Base-by-base conservation (phyloP, 2,329 filamentous ascomycete species). In the Chaetoscypha palmicola region DNA sequence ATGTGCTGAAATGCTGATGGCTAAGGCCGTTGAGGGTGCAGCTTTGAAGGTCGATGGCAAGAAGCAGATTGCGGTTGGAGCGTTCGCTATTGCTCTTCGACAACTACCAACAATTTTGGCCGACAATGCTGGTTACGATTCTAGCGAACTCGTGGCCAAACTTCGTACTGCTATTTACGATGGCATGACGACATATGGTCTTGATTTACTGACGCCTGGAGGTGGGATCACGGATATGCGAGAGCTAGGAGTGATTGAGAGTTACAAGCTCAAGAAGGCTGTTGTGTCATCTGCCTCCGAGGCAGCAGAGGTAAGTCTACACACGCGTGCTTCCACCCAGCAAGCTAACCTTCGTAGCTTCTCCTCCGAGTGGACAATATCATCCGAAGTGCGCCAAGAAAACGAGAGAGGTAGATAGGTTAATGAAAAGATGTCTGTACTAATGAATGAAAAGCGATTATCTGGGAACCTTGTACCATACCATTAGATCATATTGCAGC, bases 1-100 rank as follows among this genome's bases (percentile, higher is more conserved):
- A 21, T 97, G 89, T 62, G 90, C 91, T 3, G 92, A 98, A 77
- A 97, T 97, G 91, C 72, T 94, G 56, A 98, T 98, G 92, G 87
- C 91, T 53, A 95, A 96, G 74, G 92, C 92, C 5, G 92, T 98
- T 17, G 91, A 96, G 63, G 86, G 85, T 49, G 88, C 88, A 4
- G 90, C 90, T 17, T 90, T 94, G 50, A 91, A 94, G 59, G 86
- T 95, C 5, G 89, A 92, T 56, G 92, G 92, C 64, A 98, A 98
- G 81, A 91, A 92, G 68, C 90, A 94, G 57, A 75, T 96, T 60
- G 92, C 92, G 2, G 91, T 97, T 16, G 83, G 90, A 51, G 79
- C 87, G 3, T 98, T 97, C 63, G 86, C 91, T 19, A 76, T 83
- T 46, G 92, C 92, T 22, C 76, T 98, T 48, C 81, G 90, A 60